Base-by-base conservation (phyloP, 2,329 filamentous ascomycete genomes). In the Colletotrichum noveboracense region DNA sequence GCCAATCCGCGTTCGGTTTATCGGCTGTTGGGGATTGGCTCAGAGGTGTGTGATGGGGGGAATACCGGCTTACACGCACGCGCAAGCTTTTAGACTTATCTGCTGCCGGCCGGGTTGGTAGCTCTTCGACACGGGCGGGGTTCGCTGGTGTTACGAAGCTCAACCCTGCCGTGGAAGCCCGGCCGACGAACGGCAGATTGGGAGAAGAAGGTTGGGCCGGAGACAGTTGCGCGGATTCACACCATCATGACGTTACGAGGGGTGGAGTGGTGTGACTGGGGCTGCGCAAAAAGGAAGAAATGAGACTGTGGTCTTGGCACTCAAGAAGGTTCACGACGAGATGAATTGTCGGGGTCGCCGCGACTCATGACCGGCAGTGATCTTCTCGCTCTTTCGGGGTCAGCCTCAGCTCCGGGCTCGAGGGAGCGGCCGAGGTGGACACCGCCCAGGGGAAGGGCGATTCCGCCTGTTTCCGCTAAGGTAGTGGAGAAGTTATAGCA, bases 291-390 rank as follows among this genome's bases (percentile, higher is more conserved):
- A 26, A 43, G 66, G 26, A 64, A 60, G 14, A 71, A 75, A 36
- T 28, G 30, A 43, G 5, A 28, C 16, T 30, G 26, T 48, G 21
- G 58, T 38, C 73, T 68, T 72, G 73, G 55, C 56, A 48, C 0
- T n/a, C 14, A 43, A 24, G 26, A 68, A n/a, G 60, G 60, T 30
- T 58, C 36, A 12, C n/a, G 26, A 26, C 56, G 48, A 64, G 26
- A 67, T 67, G 55, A 48, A 61, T 64, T 13, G 32, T 71, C 58
- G 66, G 66, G 24, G 71, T 55, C 71, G 21, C 56, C 71, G 38
- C 64, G 73, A 68, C 43, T 73, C 73, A 75, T 75, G 73, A 60
- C 58, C 58, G 24, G 73, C 56, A 64, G 43, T 21, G 30, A 52
- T 52, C 43, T 52, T 52, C n/a, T 52, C 43, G 43, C 43, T 52